Base-by-base conservation (phyloP, 1,284 basidiomycete species). In the Coniferiporia weirii region DNA sequence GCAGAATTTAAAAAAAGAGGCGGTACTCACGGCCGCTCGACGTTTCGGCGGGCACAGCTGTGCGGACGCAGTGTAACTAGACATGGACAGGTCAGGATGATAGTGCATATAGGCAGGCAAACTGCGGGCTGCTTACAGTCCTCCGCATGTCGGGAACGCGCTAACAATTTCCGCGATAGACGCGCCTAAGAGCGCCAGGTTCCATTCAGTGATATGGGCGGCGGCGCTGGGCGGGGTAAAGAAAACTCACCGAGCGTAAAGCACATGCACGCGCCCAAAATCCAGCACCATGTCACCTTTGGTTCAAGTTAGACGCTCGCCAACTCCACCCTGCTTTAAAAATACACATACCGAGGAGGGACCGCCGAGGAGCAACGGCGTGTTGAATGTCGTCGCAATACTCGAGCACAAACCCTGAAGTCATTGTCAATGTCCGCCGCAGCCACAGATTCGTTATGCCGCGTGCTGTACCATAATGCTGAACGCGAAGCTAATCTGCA, bases 121-220 rank as follows among this genome's bases (percentile, higher is more conserved):
- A 50, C 27, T 5, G 20, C 22, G 7, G 4, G 22, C 2, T 56
- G 73, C 82, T 73, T 73, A 91, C 74, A 94, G 73, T 62, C 90
- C 91, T 61, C 91, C 91, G 64, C 87, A 88, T 3, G 90, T 93
- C 6, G 91, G 92, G 71, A 85, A 94, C 0, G 89, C 89, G 65
- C 84, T 85, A 55, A 84, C 85, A 47, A 91, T 82, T 71, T 91
- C 90, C 15, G 91, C 85, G 58, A 93, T 90, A 61, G 85, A 88
- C 10, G 87, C 76, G 38, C 87, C 78, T 75, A 59, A 15, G 48
- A 32, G 19, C 38, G 36, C 43, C 27, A 19, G 12, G 45, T 44
- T 55, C 43, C 46, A 27, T 27, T 27, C 5, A 27, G 17, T 43
- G 15, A 20, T 2, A n/a, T 20, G 34, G 40, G 15, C 15, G 19